Evolutionary conservation across 805 yeast species (phyloP), one percentile per base, ranked within the genome.

Genomic region (Myxozyma vanderwaltii): DNA sequence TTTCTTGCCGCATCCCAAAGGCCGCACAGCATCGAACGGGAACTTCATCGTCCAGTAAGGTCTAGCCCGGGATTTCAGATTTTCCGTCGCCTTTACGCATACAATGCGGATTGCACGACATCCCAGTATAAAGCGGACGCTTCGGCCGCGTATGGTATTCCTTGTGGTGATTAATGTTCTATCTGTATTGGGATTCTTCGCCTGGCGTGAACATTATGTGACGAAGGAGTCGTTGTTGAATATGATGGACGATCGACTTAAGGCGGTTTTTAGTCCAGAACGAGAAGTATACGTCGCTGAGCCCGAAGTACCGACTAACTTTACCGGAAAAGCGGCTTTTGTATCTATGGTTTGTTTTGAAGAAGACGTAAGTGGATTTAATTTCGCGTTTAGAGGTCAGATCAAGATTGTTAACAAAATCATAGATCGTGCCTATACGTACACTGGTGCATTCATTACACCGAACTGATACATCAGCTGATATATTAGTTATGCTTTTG

Each of bases 151-250:
- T 10, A 21, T 54, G 51, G 52, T 54, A 4, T 24, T 55, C 15
- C 35, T 59, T 23, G 33, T 54, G 27, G 48, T 36, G 29, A 41
- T 50, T 38, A 59, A 59, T 33, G 59, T 59, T 26, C 7, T 54
- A 27, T 38, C 59, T n/a, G 36, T 59, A 24, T 19, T 53, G 13
- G 56, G 33, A 23, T 52, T 59, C 35, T 39, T 59, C 19, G 59
- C 56, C 4, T 59, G 63, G 63, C 55, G 63, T 17, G 63, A 59
- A 39, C 41, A 31, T 17, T 59, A 59, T 35, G 59, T 59, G 35
- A 50, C 56, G n/a, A 54, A 59, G 44, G 63, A 59, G 53, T 59
- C 63, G 45, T 26, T 59, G 27, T 15, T 59, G 46, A 40, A 53
- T 19, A 13, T 59, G 40, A 59, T 59, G 63, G 63, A 59, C 38